Evolutionary conservation across 129 eudicot genomes (phyloP), one percentile per base, ranked within the genome.

Genomic region (Chrysanthemum lavandulifolium): DNA sequence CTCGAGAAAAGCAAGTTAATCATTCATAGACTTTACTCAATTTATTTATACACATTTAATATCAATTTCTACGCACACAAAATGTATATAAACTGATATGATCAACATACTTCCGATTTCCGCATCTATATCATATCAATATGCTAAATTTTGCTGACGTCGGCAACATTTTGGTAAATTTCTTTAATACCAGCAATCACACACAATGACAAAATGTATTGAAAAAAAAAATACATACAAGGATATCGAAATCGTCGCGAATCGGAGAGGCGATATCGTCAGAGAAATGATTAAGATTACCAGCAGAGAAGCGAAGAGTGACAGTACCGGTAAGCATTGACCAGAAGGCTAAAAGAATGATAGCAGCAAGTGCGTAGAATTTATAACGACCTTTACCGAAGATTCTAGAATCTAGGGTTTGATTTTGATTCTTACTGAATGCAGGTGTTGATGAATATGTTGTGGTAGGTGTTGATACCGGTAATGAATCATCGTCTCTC

Each of bases 271-370:
- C 47, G 60, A 85, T 23, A 47, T 84, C 89, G 61, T 92, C 90
- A 77, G 85, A 72, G 48, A 89, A 73, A 13, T 79, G 83, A 69
- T 85, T 82, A 72, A 92, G 92, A 53, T 85, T 80, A n/a, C 85
- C 96, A 74, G 87, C 89, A 80, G 98, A 94, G 81, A 86, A 83
- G 4, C 95, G 91, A 68, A 94, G 98, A 43, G 92, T 82, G 81
- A 85, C 96, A 65, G 98, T 87, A 21, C 96, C 96, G 76, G 96
- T 81, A 60, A 90, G 84, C 87, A 90, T 87, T 3, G 98, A 94
- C 89, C 97, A 94, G 73, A 89, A 90, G 4, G 98, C 96, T 8
- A 90, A 80, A 63, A 94, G 81, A 29, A 90, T 61, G 67, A 94
- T 94, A 65, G 91, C 98, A 57, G 96, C 87, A 67, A 94, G 71